Conservation (phyloP, 805 yeast genomes). For the Metschnikowia borealis region DNA sequence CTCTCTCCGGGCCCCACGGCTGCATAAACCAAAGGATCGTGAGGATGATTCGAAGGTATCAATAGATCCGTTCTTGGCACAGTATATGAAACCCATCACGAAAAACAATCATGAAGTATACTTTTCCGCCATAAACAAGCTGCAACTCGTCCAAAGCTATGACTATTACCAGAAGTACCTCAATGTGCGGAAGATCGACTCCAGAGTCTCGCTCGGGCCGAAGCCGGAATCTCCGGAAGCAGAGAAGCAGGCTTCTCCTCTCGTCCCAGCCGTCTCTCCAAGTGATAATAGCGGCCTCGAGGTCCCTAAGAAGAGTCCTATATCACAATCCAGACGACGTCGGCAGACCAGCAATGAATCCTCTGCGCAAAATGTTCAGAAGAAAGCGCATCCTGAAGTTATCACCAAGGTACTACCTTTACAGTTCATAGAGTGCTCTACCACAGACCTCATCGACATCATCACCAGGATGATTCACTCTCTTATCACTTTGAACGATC, state of each 20-base stretch:
- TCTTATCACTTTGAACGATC: slow-evolving; percentile 72
- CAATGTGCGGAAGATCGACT: slow-evolving; percentile 3
- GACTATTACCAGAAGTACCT: slow-evolving; percentile 17
- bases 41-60: slow-evolving; percentile 1
- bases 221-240: not conserved
- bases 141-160: slow-evolving; percentile 10
- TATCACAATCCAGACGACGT: slow-evolving; percentile 7
- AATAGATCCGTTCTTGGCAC: slow-evolving; percentile 17
- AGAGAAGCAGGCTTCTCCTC: slow-evolving; percentile 4
- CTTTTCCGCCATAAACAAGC: slow-evolving; percentile 11
- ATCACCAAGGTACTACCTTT: slow-evolving; percentile 34
- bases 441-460: slow-evolving; percentile 64
- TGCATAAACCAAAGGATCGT: not conserved
- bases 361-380: slow-evolving; percentile 3
- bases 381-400: slow-evolving; percentile 16
- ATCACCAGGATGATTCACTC: slow-evolving; percentile 79
- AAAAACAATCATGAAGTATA: slow-evolving; percentile 12
- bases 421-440: slow-evolving; percentile 61
- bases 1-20: not conserved
- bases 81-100: slow-evolving; percentile 14
- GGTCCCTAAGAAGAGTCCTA: not conserved
- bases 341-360: slow-evolving; percentile 8
- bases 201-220: not conserved
- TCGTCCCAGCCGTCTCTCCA: not conserved
- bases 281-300: not conserved